Conservation (phyloP, 164 flowering plant species). For the Tetrastigma voinierianum region DNA sequence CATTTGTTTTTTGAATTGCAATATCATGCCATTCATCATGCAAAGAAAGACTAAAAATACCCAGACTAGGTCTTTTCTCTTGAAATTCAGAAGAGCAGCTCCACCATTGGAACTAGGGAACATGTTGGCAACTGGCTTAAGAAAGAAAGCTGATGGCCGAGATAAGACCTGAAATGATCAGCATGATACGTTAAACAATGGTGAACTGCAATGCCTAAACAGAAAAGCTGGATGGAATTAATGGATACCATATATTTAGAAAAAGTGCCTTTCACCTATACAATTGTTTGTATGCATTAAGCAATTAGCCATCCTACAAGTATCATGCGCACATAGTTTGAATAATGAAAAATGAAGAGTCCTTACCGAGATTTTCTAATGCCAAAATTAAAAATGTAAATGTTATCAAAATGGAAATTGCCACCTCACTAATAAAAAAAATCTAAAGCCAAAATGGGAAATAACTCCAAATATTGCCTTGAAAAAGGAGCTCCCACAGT, state of each 20-base stretch:
- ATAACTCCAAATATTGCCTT: too few species aligned
- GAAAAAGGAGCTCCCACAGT: too few species aligned
- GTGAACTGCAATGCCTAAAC: not conserved
- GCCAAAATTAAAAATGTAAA: too few species aligned
- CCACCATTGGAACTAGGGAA: constrained; percentile 50
- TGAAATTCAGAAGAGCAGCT: constrained; percentile 66
- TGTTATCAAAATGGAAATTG: too few species aligned
- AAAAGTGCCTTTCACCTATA: too few species aligned
- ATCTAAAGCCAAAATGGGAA: too few species aligned
- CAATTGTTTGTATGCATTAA: not conserved
- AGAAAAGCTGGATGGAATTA: not conserved
- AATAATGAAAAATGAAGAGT: too few species aligned
- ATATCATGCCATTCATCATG: not conserved
- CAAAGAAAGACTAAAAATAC: constrained; percentile 35
- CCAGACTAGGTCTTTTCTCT: constrained; percentile 78
- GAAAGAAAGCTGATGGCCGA: constrained; percentile 69
- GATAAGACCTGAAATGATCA: constrained; percentile 53
- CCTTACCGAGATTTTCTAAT: too few species aligned
- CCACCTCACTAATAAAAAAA: too few species aligned
- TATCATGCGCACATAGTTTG: too few species aligned
- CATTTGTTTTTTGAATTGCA: not conserved
- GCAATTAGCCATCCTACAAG: too few species aligned
- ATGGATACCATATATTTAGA: not conserved
- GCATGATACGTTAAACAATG: not conserved
- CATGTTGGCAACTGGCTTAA: constrained; percentile 63